Conservation (phyloP, 2,329 filamentous ascomycete genomes). For the Aspergillus latus region DNA sequence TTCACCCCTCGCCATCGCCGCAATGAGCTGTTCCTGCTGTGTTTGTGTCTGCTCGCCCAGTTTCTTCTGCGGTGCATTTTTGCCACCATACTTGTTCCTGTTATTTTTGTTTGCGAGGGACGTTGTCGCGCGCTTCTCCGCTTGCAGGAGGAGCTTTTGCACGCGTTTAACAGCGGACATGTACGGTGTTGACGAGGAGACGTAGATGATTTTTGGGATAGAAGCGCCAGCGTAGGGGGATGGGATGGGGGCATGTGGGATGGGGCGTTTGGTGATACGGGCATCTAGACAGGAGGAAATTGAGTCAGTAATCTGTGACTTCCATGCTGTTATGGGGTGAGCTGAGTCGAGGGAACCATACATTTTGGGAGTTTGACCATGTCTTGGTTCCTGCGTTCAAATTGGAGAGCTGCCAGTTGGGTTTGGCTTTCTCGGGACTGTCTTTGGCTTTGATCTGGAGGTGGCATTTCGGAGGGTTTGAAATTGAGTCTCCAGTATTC, state of each 20-base stretch:
- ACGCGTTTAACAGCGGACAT: constrained; percentile 61
- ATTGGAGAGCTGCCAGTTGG: constrained; percentile 26
- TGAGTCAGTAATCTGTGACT: neutral
- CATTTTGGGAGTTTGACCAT: constrained; percentile 40
- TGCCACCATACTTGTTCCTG: neutral
- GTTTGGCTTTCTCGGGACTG: neutral
- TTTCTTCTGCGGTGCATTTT: neutral
- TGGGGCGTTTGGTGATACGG: constrained; percentile 56
- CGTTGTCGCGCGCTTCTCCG: constrained; percentile 53
- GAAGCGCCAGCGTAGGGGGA: constrained; percentile 53
- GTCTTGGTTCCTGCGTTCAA: constrained; percentile 41
- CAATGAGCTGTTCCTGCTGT: constrained; percentile 29
- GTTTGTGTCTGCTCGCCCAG: constrained; percentile 31
- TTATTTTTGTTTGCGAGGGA: constrained; percentile 30
- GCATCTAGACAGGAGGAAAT: constrained; percentile 38
- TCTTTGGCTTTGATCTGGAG: neutral
- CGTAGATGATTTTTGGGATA: constrained; percentile 57
- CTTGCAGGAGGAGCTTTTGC: constrained; percentile 54
- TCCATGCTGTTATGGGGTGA: neutral
- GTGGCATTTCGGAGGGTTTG: neutral
- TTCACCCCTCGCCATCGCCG: constrained; percentile 28
- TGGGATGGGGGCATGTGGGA: constrained; percentile 56
- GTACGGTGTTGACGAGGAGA: constrained; percentile 56
- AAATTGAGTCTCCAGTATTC: too few relatives aligned
- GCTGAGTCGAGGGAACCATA: constrained; percentile 18